Base-by-base conservation (phyloP, 495 filamentous ascomycete species). In the Tuber indicum region DNA sequence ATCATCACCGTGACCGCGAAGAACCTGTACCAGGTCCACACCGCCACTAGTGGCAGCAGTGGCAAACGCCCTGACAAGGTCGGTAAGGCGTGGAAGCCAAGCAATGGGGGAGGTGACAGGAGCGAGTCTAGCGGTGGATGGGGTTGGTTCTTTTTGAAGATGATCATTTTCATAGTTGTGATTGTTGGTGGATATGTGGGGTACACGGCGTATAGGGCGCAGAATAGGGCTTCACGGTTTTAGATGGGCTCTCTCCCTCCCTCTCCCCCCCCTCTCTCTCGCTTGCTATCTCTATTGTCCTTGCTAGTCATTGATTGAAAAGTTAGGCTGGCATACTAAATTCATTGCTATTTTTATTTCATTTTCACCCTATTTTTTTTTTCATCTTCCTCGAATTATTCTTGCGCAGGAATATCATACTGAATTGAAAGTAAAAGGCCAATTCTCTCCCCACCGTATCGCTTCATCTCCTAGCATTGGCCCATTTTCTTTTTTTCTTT, bases 111-210 rank as follows among this genome's bases (percentile, higher is more conserved):
- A 32, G n/a, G n/a, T 19, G 36, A 14, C 1, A 36, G 17, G 58
- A 80, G 75, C 26, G 42, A 78, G 69, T 46, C 74, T 45, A 82
- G 86, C 79, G 84, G 93, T 10, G 90, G 94, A 86, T 98, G 95
- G 95, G 87, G 86, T 47, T 96, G 96, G 95, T 97, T 96, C 87
- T 88, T 98, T 73, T 87, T 96, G 83, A 97, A 97, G 89, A 86
- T 91, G 71, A 79, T 97, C 41, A 75, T 97, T 74, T 92, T 98
- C 85, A 84, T 91, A 76, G 83, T 88, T n/a, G 91, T 88, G 44
- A 76, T 91, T 75, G 90, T 86, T 9, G 94, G 91, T 75, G 91
- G 80, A 4, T 99, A 98, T 85, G 90, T 92, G 41, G 95, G 94
- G 16, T 98, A 87, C 81, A 96, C 93, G 14, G 87, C 91, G 71